Conservation (phyloP, 768 basidiomycete species). For the Tricholoma hemisulphureum region DNA sequence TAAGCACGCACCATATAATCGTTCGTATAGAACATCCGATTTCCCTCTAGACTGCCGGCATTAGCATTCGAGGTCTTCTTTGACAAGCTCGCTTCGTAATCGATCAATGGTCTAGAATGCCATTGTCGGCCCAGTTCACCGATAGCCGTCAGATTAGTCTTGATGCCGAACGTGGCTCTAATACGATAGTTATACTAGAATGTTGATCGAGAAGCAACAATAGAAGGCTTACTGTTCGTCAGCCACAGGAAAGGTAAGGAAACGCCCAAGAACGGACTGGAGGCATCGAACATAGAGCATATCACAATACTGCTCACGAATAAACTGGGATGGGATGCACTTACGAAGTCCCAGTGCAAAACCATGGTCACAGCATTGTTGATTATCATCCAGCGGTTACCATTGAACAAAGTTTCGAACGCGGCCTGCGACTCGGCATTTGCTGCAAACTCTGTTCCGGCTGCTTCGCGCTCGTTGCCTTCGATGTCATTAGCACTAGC, state of each 20-base stretch:
- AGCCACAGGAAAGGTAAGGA: neutral
- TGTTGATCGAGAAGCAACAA: neutral
- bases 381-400: slow-evolving; percentile 70
- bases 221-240: neutral
- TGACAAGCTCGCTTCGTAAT: slow-evolving; percentile 27
- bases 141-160: slow-evolving; percentile 42
- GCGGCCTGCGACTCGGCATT: slow-evolving; percentile 41
- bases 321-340: slow-evolving; percentile 22
- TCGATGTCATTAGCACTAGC: slow-evolving; percentile 60
- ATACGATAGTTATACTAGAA: neutral
- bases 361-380: slow-evolving; percentile 53
- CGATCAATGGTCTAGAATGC: slow-evolving; percentile 29
- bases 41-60: slow-evolving; percentile 19
- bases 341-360: slow-evolving; percentile 72
- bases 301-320: neutral
- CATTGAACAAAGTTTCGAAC: slow-evolving; percentile 54
- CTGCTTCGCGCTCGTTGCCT: slow-evolving; percentile 58
- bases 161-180: slow-evolving; percentile 42
- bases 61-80: slow-evolving; percentile 16
- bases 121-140: slow-evolving; percentile 39
- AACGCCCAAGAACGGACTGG: slow-evolving; percentile 42
- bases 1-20: slow-evolving; percentile 18
- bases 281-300: neutral
- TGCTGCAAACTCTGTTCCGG: slow-evolving; percentile 58
- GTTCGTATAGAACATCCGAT: slow-evolving; percentile 27